Conservation (phyloP, 441 rosid species). For the Populus hybrid region DNA sequence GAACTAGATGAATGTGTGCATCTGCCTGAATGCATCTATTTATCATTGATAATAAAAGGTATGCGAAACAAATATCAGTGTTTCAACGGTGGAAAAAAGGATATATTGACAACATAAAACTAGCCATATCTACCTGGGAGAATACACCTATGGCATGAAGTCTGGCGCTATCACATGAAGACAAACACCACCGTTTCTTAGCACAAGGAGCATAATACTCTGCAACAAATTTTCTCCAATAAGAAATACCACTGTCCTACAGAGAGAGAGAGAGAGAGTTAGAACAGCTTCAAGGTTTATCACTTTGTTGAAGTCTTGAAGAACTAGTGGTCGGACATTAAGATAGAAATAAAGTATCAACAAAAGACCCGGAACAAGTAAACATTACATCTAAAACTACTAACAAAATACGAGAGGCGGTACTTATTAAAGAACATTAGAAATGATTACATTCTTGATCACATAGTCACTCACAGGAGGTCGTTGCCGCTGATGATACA, state of each 20-base stretch:
- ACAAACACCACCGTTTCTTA: constrained; percentile 89
- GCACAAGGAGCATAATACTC: constrained; percentile 88
- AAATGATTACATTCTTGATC: neutral
- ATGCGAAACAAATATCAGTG: too few relatives aligned
- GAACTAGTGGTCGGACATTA: neutral
- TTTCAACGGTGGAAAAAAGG: neutral
- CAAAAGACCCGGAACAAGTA: neutral
- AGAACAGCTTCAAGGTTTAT: neutral
- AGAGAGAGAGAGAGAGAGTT: constrained; percentile 14
- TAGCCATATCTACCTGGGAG: constrained; percentile 80
- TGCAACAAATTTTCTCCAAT: constrained; percentile 88
- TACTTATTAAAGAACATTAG: neutral
- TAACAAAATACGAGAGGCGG: neutral
- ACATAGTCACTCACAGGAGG: constrained; percentile 53
- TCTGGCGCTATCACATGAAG: constrained; percentile 64
- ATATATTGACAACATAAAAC: constrained; percentile 26
- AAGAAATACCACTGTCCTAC: constrained; percentile 69
- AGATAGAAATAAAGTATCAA: neutral
- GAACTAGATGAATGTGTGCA: neutral
- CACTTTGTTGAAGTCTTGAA: neutral
- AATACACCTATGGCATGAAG: constrained; percentile 77
- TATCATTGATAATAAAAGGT: too few relatives aligned
- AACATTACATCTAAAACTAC: neutral
- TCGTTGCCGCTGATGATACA: constrained; percentile 79
- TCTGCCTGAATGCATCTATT: too few relatives aligned